Conservation (phyloP, 2,329 filamentous ascomycete genomes). For the Lasiodiplodia theobromae region DNA sequence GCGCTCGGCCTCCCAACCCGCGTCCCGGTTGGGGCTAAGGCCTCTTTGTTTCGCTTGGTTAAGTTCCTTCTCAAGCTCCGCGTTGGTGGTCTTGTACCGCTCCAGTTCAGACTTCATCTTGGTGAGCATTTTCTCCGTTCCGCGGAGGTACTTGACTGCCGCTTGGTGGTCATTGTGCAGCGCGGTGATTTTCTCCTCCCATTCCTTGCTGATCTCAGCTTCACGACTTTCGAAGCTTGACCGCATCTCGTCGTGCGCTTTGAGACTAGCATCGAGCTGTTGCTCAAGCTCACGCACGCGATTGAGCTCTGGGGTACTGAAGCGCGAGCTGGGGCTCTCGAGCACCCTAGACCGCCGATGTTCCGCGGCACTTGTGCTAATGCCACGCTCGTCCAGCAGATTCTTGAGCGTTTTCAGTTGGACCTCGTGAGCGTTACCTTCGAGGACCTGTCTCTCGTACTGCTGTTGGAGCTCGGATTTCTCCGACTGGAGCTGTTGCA, state of each 20-base stretch:
- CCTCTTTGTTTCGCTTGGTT: constrained; percentile 58
- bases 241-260: constrained; percentile 87
- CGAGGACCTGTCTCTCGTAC: constrained; percentile 84
- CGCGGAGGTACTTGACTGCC: constrained; percentile 96
- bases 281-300: constrained; percentile 87
- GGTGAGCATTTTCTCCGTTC: constrained; percentile 98
- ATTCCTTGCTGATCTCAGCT: constrained; percentile 85
- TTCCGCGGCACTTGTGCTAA: constrained; percentile 71
- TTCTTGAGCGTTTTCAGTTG: constrained; percentile 95
- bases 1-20: constrained; percentile 79
- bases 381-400: constrained; percentile 85
- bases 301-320: constrained; percentile 78
- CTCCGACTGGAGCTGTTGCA: constrained; percentile 78
- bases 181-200: constrained; percentile 91
- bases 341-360: constrained; percentile 74
- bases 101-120: constrained; percentile 98
- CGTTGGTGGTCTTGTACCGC: constrained; percentile 87
- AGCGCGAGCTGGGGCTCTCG: constrained; percentile 75
- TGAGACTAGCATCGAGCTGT: constrained; percentile 77
- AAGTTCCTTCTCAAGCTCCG: constrained; percentile 82
- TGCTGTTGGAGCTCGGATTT: constrained; percentile 84
- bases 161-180: constrained; percentile 98
- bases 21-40: constrained; percentile 50
- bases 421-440: constrained; percentile 90
- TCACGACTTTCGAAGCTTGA: constrained; percentile 77